phyloP scores from a whole-genome alignment of 257 asterid species.

The Nicotiana otophora region DNA sequence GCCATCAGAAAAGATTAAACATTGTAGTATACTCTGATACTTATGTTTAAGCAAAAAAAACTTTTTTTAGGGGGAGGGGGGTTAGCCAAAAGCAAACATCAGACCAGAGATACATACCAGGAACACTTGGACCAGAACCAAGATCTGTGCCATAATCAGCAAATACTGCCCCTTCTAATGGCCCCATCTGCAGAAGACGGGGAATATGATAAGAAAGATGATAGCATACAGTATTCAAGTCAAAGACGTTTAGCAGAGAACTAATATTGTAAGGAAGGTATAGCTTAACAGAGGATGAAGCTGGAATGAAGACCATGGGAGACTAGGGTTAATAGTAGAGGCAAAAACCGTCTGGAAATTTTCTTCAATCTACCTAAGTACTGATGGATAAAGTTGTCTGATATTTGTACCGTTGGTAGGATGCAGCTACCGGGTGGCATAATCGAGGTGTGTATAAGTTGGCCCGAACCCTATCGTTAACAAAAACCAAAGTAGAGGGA shows the following conservation, averaged over 20 bases:
- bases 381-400: background rate
- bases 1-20: background rate
- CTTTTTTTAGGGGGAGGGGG: background rate
- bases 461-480: background rate
- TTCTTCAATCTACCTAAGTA: background rate
- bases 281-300: background rate
- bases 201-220: background rate
- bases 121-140: constrained; percentile 82
- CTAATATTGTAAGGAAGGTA: background rate
- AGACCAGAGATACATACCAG: constrained; percentile 39
- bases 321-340: background rate
- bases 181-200: constrained; percentile 58
- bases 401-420: background rate
- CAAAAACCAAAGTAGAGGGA: background rate
- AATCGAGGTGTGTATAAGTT: background rate
- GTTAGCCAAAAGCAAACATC: background rate
- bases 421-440: background rate
- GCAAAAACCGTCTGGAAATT: background rate
- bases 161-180: constrained; percentile 76
- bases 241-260: background rate
- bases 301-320: background rate
- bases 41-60: background rate
- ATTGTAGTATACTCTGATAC: background rate
- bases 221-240: background rate
- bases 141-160: constrained; percentile 97